Base-by-base conservation (phyloP, 345 rosid genomes). In the Zanthoxylum bungeanum region DNA sequence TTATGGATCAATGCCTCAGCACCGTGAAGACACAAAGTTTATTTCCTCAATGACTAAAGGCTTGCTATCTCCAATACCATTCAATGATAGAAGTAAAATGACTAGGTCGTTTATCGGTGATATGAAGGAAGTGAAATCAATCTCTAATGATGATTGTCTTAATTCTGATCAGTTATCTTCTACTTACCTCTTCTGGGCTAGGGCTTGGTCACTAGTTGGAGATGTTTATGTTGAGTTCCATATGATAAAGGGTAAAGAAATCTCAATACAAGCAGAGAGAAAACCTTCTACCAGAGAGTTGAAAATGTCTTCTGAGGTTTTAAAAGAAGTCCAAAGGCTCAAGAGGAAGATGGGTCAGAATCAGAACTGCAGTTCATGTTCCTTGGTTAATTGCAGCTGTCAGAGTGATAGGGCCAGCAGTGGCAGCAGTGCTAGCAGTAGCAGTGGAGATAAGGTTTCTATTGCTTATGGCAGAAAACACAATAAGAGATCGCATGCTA, bases 1-100 rank as follows among this genome's bases (percentile, higher is more conserved):
- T 36, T 94, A 92, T 76, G 98, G 98, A 75, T 92, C 98, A 58
- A 94, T 94, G 98, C 98, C 98, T 60, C 88, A 84, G 63, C 84
- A 92, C 70, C 83, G 84, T 71, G 87, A 89, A 46, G 93, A 85
- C 59, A 72, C 90, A 0, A 75, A 73, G 64, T 94, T 89, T 85
- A 76, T 91, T 64, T 94, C 97, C 44, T 86, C 97, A 31, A 85
- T 94, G 76, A 84, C 65, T 75, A 84, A 83, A 60, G 49, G 65
- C 69, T 55, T 75, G 49, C 72, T 80, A 63, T 44, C 79, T 57
- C 73, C 70, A 66, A 25, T 77, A 37, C 78, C 75, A 57, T 78
- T 69, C 42, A 64, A 61, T 47, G 73, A 75, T 19, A 59, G 51
- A 55, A 61, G 64, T 64, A 71, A 60, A 60, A 78, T 60, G 78